Evolutionary conservation across 139 green algal genomes (phyloP).

Genomic region (Desmodesmus armatus): DNA sequence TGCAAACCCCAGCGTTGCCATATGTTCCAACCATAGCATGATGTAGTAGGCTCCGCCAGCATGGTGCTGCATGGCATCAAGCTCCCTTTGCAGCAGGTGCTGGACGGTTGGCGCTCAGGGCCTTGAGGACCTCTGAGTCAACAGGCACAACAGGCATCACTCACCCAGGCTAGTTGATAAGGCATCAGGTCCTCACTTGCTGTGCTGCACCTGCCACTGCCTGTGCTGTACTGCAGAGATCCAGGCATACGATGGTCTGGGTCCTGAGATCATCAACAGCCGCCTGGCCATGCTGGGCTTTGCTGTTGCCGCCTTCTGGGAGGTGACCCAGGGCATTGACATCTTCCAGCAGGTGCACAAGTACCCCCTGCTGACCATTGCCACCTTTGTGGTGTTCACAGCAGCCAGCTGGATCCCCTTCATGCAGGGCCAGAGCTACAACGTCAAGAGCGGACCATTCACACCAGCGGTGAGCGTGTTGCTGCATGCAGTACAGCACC

Average conservation of each 20-base stretch:
- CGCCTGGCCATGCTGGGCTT: slow-evolving; percentile 45
- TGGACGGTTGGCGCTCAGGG: no score
- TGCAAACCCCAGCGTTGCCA: no score
- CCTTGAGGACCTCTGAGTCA: no score
- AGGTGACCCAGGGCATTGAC: slow-evolving; percentile 44
- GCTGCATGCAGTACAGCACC: no score
- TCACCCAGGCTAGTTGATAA: no score
- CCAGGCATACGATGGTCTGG: slow-evolving; percentile 55
- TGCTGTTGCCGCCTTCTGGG: slow-evolving; percentile 41
- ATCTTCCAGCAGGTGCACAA: slow-evolving; percentile 37
- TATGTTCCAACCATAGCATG: no score
- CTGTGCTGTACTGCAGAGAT: slow-evolving; percentile 27
- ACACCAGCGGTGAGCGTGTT: slow-evolving; percentile 27
- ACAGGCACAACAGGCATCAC: no score
- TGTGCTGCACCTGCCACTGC: neutral
- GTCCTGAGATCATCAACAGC: slow-evolving; percentile 40
- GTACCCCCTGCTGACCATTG: slow-evolving; percentile 38
- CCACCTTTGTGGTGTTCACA: slow-evolving; percentile 44
- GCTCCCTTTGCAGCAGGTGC: no score
- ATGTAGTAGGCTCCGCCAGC: no score
- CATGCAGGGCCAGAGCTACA: slow-evolving; percentile 50
- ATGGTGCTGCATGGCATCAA: no score
- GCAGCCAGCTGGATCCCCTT: slow-evolving; percentile 58
- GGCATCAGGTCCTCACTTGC: neutral
- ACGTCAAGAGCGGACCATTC: slow-evolving; percentile 51